phyloP scores from a whole-genome alignment of 1,139 yeast species.

The Tardiomyces digboiensis region DNA sequence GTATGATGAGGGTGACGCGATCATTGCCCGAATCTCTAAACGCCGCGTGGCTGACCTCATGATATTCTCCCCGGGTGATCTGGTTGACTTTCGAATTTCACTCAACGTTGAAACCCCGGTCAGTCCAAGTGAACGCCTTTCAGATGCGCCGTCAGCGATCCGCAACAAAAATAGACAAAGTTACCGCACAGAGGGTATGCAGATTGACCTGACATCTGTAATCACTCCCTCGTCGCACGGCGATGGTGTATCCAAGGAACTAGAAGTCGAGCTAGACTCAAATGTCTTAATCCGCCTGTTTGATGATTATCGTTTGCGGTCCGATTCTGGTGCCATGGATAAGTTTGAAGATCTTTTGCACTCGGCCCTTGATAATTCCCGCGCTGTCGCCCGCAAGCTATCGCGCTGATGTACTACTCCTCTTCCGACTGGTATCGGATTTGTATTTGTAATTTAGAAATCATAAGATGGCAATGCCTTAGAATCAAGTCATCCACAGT shows the following conservation, averaged over 20 bases:
- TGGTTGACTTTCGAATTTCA: conserved; percentile 69
- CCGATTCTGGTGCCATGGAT: conserved; percentile 22
- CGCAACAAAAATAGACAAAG: conserved; percentile 39
- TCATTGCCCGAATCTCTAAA: conserved; percentile 60
- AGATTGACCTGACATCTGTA: conserved; percentile 26
- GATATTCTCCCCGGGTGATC: conserved; percentile 65
- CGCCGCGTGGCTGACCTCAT: conserved; percentile 61
- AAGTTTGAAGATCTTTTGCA: conserved; percentile 27
- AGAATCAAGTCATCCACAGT: too few species aligned
- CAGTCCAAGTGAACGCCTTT: conserved; percentile 1
- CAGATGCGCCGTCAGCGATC: conserved; percentile 30
- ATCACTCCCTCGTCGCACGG: conserved; percentile 12
- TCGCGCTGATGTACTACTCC: neutral
- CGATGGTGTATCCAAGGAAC: conserved; percentile 18
- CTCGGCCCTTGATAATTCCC: conserved; percentile 22
- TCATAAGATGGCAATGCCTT: too few species aligned
- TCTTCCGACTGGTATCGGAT: neutral
- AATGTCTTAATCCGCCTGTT: conserved; percentile 53
- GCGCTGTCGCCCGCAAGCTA: conserved; percentile 5
- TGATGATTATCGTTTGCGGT: conserved; percentile 27
- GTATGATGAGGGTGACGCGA: conserved; percentile 18
- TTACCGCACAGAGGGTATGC: conserved; percentile 21
- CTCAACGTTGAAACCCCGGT: conserved; percentile 65
- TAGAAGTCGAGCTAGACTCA: conserved; percentile 57
- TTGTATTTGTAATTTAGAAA: too few species aligned